A percentile compares a stretch with the other conserved stretches of the same genome.
Conservation (phyloP, 768 basidiomycete species). For the Butyriboletus loyo region DNA sequence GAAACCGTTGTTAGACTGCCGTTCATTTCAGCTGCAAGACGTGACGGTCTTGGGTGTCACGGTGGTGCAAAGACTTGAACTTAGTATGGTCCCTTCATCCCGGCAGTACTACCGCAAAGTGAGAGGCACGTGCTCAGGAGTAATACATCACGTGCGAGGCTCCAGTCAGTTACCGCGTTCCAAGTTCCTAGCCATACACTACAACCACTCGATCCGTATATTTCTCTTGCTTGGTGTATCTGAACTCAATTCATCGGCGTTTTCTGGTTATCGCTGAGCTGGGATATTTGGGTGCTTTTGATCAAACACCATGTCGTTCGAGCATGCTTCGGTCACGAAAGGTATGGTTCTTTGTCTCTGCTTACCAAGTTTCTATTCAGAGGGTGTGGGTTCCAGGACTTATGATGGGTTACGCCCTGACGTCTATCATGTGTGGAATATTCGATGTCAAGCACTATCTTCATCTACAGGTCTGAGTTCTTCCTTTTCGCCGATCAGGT, state of each 20-base stretch:
- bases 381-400: conserved; percentile 47
- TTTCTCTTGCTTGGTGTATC: background rate
- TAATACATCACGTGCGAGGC: background rate
- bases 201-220: background rate
- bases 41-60: background rate
- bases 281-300: background rate
- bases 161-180: background rate
- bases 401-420: conserved; percentile 68
- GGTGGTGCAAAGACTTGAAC: background rate
- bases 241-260: background rate
- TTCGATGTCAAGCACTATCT: conserved; percentile 89
- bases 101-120: too few species aligned
- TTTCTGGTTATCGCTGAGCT: background rate
- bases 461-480: conserved; percentile 65
- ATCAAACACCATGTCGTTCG: conserved; percentile 60
- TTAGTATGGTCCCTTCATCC: too few species aligned
- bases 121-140: background rate
- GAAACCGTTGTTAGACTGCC: background rate
- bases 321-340: conserved; percentile 82
- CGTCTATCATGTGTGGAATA: conserved; percentile 71
- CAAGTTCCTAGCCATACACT: background rate
- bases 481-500: background rate
- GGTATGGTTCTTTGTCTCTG: conserved; percentile 40
- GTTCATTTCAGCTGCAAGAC: background rate
- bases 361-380: conserved; percentile 2